Base-by-base conservation (phyloP, 176 grass and related monocot species). In the Oryza punctata region DNA sequence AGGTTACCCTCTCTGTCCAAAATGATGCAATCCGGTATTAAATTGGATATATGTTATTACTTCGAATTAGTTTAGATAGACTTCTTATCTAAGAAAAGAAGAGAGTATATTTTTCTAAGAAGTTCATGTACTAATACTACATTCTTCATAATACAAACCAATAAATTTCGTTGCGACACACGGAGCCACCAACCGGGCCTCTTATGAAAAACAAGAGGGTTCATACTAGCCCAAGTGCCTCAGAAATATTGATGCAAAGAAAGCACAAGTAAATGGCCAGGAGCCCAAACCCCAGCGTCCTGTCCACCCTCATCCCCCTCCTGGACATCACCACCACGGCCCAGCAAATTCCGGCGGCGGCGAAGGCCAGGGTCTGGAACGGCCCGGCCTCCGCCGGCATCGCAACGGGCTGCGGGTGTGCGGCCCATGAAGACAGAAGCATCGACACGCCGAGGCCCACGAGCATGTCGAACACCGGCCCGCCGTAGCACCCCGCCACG, bases 361-460 rank as follows among this genome's bases (percentile, higher is more conserved):
- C 64, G 29, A 93, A 93, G 0, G 84, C 84, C 30, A 94, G 26
- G 3, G 82, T 91, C 26, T 75, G 81, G 26, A 81, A 90, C 10
- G 90, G 77, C 6, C 69, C 79, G 2, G 47, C 30, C 28, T 90
- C 94, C 29, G 59, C 45, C 0, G 87, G 81, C 12, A 94, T 78
- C 26, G 41, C 9, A 9, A 91, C 12, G 0, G 87, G 41, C 9
- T 9, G 89, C 9, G 1, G 87, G 46, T 90, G 78, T 8, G 12
- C 43, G 5, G 60, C 43, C 86, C 89, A 93, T 10, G 78, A 83
- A 1, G 82, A 33, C 13, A 97, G 67, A 14, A 88, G 6, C 40
- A 97, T 63, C 47, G 91, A 84, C 46, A 97, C 65, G 21, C 91
- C 91, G 1, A 97, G 84, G 44, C 89, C 94, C 7, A 97, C 75